phyloP scores from a whole-genome alignment of 768 basidiomycete species.

The Suillus americanus region DNA sequence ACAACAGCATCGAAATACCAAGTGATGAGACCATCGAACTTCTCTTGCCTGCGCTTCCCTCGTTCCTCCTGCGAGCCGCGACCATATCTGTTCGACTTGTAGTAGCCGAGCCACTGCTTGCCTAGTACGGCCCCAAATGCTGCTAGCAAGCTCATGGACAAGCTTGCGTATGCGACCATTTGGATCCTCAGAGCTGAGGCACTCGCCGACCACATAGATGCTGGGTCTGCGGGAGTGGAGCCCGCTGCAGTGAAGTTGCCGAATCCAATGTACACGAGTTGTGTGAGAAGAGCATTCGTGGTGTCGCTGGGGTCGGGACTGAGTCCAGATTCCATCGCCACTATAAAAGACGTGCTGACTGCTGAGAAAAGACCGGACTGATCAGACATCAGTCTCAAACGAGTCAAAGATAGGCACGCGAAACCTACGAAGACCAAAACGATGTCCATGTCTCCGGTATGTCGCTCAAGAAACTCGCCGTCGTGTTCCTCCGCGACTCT shows the following conservation, averaged over 20 bases:
- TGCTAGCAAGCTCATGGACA: not conserved
- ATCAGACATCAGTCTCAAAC: not conserved
- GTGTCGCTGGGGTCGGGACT: slow-evolving; percentile 12
- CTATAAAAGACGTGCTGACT: slow-evolving; percentile 13
- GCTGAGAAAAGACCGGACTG: slow-evolving; percentile 18
- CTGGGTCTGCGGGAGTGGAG: not conserved
- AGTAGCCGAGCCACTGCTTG: slow-evolving; percentile 17
- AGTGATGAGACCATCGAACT: slow-evolving; percentile 8
- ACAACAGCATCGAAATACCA: slow-evolving; percentile 16
- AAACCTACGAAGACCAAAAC: slow-evolving; percentile 22
- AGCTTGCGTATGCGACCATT: not conserved
- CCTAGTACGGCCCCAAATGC: slow-evolving; percentile 14
- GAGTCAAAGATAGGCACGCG: not conserved
- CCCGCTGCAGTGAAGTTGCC: slow-evolving; percentile 1
- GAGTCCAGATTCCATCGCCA: slow-evolving; percentile 10
- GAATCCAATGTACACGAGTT: slow-evolving; percentile 7
- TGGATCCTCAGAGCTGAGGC: not conserved
- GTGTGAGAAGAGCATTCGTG: slow-evolving; percentile 12
- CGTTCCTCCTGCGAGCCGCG: slow-evolving; percentile 12
- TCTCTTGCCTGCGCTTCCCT: slow-evolving; percentile 8
- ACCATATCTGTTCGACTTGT: not conserved
- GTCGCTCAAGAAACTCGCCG: slow-evolving; percentile 15
- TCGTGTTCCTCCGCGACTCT: slow-evolving; percentile 17
- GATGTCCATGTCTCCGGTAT: slow-evolving; percentile 18
- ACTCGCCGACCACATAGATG: not conserved